Evolutionary conservation across 2,329 filamentous ascomycete genomes (phyloP).

Genomic region (Metarhizium guizhouense): DNA sequence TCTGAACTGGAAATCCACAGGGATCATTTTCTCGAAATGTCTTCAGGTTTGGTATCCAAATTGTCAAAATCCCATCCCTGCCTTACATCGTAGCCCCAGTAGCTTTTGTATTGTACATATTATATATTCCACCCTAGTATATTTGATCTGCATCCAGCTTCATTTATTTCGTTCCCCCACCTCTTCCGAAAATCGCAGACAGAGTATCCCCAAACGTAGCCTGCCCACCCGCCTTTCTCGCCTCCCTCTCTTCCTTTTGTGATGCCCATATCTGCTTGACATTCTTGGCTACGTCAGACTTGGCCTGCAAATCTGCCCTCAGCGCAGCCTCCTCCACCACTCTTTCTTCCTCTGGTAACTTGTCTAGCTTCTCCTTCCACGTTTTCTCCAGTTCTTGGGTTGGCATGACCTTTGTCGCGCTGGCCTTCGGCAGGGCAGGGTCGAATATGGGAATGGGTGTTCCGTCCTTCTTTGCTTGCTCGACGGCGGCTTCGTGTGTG

Average conservation of each 20-base stretch:
- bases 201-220: conserved; percentile 22
- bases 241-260: conserved; percentile 47
- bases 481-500: conserved; percentile 67
- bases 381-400: conserved; percentile 39
- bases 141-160: not conserved
- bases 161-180: conserved; percentile 2
- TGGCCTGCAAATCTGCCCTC: conserved; percentile 51
- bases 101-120: not conserved
- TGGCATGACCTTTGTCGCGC: conserved; percentile 15
- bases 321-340: conserved; percentile 55
- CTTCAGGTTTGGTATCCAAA: too few relatives aligned
- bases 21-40: too few relatives aligned
- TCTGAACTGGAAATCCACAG: too few relatives aligned
- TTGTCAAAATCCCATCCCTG: too few relatives aligned
- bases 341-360: conserved; percentile 49
- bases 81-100: too few relatives aligned
- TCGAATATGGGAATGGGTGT: conserved; percentile 50
- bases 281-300: conserved; percentile 47
- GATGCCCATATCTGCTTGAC: conserved; percentile 46
- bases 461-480: conserved; percentile 56
- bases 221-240: conserved; percentile 25
- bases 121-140: not conserved
- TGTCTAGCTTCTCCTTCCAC: conserved; percentile 47
- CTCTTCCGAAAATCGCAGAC: conserved; percentile 18
- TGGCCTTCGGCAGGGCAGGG: conserved; percentile 38